Base-by-base conservation (phyloP, 2,329 filamentous ascomycete species). In the Colletotrichum scovillei region DNA sequence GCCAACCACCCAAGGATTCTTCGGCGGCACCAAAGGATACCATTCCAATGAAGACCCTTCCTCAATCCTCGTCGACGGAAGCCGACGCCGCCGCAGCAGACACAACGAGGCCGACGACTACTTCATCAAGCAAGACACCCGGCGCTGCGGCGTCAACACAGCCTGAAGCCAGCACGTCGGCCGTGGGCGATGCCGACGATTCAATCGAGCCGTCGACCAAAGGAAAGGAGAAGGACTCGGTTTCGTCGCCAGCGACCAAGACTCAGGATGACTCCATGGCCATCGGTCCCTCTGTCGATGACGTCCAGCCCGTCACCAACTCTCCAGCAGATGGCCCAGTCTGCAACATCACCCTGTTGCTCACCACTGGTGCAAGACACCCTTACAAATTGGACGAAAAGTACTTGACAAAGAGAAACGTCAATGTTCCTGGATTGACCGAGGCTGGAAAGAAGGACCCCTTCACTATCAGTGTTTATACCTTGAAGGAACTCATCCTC, bases 391-490 rank as follows among this genome's bases (percentile, higher is more conserved):
- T 98, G 76, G 94, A 97, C 82, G 93, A 94, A 79, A 94, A 91
- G 80, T 98, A 98, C 79, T 86, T 98, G 67, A 88, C 88, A 67
- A 95, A 95, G 83, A 91, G 95, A 73, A 94, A 93, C 77, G 94
- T 98, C 67, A 89, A 89, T 60, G 90, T 97, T 1, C 92, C 94
- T 24, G 92, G 92, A 38, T 84, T 89, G 76, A 89, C 87, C 11
- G 87, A 89, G 72, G 81, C 82, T 30, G 91, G 91, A 38, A 87
- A 84, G 74, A 88, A 90, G 76, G 95, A 98, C 80, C 95, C 95
- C 1, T 95, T 95, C 80, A 94, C 92, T 80, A 95, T 98, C 84
- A 97, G 94, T 77, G 93, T 98, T 63, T 98, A 98, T 81, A 97
- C 94, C 3, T 86, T 98, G 76, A 98, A 98, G 84, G 95, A 98